phyloP scores from a whole-genome alignment of 176 grass and related monocot genomes.

The Phyllostachys edulis region DNA sequence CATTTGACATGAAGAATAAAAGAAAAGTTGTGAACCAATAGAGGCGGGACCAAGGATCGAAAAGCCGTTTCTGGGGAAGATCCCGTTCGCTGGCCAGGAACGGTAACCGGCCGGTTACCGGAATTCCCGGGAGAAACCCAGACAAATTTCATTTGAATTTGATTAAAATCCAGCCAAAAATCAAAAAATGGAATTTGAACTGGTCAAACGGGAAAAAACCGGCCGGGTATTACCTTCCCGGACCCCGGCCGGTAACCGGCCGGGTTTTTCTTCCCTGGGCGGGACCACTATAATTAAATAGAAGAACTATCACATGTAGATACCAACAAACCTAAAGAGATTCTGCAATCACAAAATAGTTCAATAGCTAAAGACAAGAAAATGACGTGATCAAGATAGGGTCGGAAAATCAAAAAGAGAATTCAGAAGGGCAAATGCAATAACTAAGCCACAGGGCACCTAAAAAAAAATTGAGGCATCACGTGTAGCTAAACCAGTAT shows the following conservation, averaged over 20 bases:
- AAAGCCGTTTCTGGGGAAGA: too few relatives aligned
- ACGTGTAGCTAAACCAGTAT: not conserved
- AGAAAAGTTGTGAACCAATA: not conserved
- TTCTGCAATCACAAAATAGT: not conserved
- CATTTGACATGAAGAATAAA: slow-evolving; percentile 1
- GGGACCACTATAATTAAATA: slow-evolving; percentile 4
- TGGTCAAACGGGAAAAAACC: too few relatives aligned
- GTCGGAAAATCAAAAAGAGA: not conserved
- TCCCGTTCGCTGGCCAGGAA: too few relatives aligned
- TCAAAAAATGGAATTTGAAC: too few relatives aligned
- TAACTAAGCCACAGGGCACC: not conserved
- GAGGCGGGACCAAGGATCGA: not conserved
- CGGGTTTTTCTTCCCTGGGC: too few relatives aligned
- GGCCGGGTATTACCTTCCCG: too few relatives aligned
- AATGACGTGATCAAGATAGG: not conserved
- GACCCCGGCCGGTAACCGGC: too few relatives aligned
- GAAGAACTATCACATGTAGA: not conserved
- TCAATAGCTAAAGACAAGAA: slow-evolving; percentile 13
- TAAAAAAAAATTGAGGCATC: not conserved
- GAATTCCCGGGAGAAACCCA: too few relatives aligned
- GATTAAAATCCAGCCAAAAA: too few relatives aligned
- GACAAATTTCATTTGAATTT: too few relatives aligned
- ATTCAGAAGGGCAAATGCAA: slow-evolving; percentile 6
- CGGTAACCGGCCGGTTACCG: too few relatives aligned
- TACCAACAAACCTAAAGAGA: not conserved